Evolutionary conservation across 306 rosid genomes (phyloP), one percentile per base, ranked within the genome.

Genomic region (Cyamopsis tetragonoloba): DNA sequence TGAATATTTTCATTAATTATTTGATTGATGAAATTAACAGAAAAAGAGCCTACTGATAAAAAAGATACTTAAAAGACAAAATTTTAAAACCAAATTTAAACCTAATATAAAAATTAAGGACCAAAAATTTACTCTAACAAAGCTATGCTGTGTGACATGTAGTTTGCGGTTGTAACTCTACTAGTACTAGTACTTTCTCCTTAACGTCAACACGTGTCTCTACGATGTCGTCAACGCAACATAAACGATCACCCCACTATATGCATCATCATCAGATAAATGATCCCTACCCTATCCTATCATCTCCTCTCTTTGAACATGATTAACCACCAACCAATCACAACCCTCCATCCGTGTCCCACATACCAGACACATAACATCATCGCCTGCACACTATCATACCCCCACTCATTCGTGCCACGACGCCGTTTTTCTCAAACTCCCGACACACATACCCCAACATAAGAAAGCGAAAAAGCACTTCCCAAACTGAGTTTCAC

Each of bases 191-290:
- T n/a, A n/a, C n/a, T n/a, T n/a, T n/a, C n/a, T n/a, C n/a, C n/a
- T n/a, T n/a, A n/a, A n/a, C n/a, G n/a, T 39, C 37, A n/a, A 41
- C 22, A 63, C 59, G 78, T 54, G 72, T 27, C 35, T 38, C 24
- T n/a, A 3, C 55, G 0, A 49, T 1, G 4, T 15, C 5, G 49
- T 26, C 44, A 49, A 72, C 17, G 17, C 41, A 39, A 14, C 2
- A 15, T 17, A 19, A 70, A 58, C 60, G 57, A 31, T 30, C 27
- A 46, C 8, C 44, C 10, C 67, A 10, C 30, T 28, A 6, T 17
- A n/a, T 19, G 10, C 8, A 14, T 13, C 49, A 37, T 10, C n/a
- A 38, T 22, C 22, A 17, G 37, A 65, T 28, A 12, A 3, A 30
- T 31, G 10, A 53, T 15, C 41, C 54, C 31, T 68, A 53, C 32